phyloP scores from a whole-genome alignment of 1,139 yeast genomes.

The Taphrina confusa region DNA sequence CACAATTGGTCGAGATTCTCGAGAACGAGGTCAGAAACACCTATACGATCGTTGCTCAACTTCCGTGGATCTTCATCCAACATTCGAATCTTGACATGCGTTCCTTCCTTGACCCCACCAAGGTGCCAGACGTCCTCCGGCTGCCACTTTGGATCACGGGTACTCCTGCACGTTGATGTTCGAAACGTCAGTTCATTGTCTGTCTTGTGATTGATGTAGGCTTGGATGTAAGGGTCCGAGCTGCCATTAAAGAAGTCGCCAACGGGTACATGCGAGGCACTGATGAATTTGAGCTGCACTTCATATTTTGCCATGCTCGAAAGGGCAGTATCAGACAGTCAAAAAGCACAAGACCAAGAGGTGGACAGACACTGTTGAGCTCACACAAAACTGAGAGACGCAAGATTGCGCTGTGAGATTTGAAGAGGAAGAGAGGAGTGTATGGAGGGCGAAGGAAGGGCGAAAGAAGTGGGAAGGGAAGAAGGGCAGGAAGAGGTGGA shows the following conservation, averaged over 20 bases:
- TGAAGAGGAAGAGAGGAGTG: no score
- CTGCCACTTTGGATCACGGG: conserved; percentile 30
- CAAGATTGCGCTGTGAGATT: no score
- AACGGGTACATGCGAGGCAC: conserved; percentile 22
- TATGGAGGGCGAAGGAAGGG: no score
- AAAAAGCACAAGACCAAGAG: no score
- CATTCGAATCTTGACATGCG: conserved; percentile 15
- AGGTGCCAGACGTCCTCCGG: conserved; percentile 30
- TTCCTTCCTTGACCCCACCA: conserved; percentile 26
- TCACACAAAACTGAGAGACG: no score
- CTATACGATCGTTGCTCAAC: conserved; percentile 26
- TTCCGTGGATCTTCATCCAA: conserved; percentile 33
- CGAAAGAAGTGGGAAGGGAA: no score
- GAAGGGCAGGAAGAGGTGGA: no score
- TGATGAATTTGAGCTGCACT: conserved; percentile 15
- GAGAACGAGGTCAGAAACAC: conserved; percentile 6
- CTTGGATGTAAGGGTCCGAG: conserved; percentile 28
- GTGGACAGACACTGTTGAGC: no score
- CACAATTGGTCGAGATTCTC: conserved; percentile 7
- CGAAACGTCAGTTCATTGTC: conserved; percentile 15
- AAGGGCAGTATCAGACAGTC: no score
- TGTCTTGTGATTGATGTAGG: conserved; percentile 21
- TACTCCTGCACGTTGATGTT: conserved; percentile 27
- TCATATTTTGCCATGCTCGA: conserved; percentile 19
- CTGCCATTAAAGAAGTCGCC: conserved; percentile 31